A percentile compares a stretch with the other conserved stretches of the same genome.
Evolutionary conservation across 352 stramenopile species (phyloP).

Genomic region (Pythium dissimile): DNA sequence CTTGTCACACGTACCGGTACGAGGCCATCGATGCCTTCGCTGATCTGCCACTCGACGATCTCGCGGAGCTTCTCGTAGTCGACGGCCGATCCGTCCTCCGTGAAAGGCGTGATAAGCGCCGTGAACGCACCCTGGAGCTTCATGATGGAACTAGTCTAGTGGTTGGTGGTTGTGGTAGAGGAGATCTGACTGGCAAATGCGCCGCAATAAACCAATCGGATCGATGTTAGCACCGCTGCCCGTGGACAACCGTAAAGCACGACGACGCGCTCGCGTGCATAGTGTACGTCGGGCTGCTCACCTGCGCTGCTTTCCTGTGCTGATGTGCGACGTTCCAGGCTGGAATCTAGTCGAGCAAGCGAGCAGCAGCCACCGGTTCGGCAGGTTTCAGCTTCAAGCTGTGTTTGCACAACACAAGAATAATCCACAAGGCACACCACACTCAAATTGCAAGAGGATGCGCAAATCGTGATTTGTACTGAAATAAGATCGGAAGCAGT

Average conservation of each 20-base stretch:
- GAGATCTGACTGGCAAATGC: background rate
- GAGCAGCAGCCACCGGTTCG: background rate
- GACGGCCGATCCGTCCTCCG: slow-evolving; percentile 83
- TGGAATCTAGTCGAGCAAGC: no score
- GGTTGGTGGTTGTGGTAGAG: background rate
- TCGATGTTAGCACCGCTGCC: background rate
- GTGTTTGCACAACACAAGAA: slow-evolving; percentile 30
- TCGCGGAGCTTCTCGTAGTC: slow-evolving; percentile 92
- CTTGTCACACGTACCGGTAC: slow-evolving; percentile 74
- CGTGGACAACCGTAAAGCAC: no score
- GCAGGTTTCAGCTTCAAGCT: background rate
- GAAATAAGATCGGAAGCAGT: slow-evolving; percentile 3
- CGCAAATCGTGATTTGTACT: slow-evolving; percentile 11
- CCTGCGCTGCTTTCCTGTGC: no score
- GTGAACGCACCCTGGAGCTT: slow-evolving; percentile 85
- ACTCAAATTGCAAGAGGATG: slow-evolving; percentile 16
- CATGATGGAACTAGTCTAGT: slow-evolving; percentile 32
- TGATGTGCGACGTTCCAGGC: no score
- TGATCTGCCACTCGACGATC: slow-evolving; percentile 92
- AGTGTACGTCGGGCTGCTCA: no score
- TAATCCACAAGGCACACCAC: slow-evolving; percentile 13
- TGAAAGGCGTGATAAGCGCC: slow-evolving; percentile 97
- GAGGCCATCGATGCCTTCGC: slow-evolving; percentile 94
- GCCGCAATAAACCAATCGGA: no score
- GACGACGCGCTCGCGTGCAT: no score